Base-by-base conservation (phyloP, 495 filamentous ascomycete species). In the Thermochaetoides thermophila region DNA sequence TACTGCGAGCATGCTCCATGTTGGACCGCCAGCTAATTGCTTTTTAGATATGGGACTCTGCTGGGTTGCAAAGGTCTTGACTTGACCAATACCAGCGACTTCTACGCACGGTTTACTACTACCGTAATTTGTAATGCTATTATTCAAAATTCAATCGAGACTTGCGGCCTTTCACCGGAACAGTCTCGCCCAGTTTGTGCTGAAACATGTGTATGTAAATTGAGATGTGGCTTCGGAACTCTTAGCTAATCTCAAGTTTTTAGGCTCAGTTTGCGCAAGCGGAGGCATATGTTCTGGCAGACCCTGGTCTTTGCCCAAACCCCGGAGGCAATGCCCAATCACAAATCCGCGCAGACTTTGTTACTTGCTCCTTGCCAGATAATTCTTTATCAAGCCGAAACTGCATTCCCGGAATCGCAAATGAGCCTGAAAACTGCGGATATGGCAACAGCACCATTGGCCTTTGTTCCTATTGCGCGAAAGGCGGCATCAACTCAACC, bases 101-200 rank as follows among this genome's bases (percentile, higher is more conserved):
- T 84, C 47, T 99, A 99, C 60, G 89, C 91, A 15, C 78, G 86
- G 46, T 99, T 85, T 57, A 93, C 85, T 9, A 87, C 74, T 30
- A 87, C 81, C 45, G 74, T 85, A 52, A 69, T 99, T 42, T 99
- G 91, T 70, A 96, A 86, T 66, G 73, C 81, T 39, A 80, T 99
- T 52, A 71, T 99, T 34, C 91, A 96, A 56, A 84, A 84, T 49
- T 99, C 91, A 16, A 75, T 77, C 43, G 39, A 49, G n/a, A 53
- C 65, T 22, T 96, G 91, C 56, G 52, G 60, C 11, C 59, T 92
- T 21, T 70, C 76, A 1, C 49, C 59, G 5, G 54, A 63, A 29
- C 56, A 79, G 19, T 74, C 81, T 4, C 59, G 65, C 27, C 89
- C 91, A 3, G 64, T 96, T 19, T 99, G 91, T 59, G 87, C 87